Conservation (phyloP, 2,329 filamentous ascomycete species). For the Nemania diffusa region DNA sequence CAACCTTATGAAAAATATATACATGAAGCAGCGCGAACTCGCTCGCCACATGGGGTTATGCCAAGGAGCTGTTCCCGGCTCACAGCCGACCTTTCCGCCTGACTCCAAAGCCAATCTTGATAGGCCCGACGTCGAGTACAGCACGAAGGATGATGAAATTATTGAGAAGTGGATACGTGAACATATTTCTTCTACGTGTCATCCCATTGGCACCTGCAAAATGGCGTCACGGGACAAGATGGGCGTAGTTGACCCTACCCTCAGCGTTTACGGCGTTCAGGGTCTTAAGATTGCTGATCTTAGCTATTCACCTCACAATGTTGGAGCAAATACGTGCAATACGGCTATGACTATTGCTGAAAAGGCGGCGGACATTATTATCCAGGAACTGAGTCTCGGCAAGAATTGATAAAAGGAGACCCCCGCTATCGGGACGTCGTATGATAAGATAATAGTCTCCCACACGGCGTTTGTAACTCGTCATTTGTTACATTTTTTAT, state of each 20-base stretch:
- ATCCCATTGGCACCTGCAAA: conserved; percentile 41
- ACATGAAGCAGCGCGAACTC: conserved; percentile 71
- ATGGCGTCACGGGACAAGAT: conserved; percentile 51
- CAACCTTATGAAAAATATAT: too few relatives aligned
- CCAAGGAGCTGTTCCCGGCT: conserved; percentile 55
- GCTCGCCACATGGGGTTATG: conserved; percentile 64
- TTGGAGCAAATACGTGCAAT: conserved; percentile 5
- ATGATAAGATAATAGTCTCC: too few relatives aligned
- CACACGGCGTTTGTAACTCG: too few relatives aligned
- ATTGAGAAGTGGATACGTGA: conserved; percentile 54
- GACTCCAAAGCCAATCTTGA: conserved; percentile 52
- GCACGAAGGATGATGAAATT: conserved; percentile 56
- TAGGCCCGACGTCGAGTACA: conserved; percentile 50
- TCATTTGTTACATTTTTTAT: too few relatives aligned
- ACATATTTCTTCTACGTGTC: conserved; percentile 52
- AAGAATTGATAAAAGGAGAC: neutral
- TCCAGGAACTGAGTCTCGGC: neutral
- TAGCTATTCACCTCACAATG: conserved; percentile 4
- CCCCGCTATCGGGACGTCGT: too few relatives aligned
- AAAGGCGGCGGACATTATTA: conserved; percentile 11
- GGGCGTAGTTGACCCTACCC: conserved; percentile 53
- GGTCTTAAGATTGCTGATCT: conserved; percentile 16
- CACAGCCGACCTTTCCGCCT: conserved; percentile 57
- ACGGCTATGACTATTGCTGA: conserved; percentile 14
- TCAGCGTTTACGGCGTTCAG: conserved; percentile 52